Base-by-base conservation (phyloP, 768 basidiomycete genomes). In the Pleurotus eryngii region DNA sequence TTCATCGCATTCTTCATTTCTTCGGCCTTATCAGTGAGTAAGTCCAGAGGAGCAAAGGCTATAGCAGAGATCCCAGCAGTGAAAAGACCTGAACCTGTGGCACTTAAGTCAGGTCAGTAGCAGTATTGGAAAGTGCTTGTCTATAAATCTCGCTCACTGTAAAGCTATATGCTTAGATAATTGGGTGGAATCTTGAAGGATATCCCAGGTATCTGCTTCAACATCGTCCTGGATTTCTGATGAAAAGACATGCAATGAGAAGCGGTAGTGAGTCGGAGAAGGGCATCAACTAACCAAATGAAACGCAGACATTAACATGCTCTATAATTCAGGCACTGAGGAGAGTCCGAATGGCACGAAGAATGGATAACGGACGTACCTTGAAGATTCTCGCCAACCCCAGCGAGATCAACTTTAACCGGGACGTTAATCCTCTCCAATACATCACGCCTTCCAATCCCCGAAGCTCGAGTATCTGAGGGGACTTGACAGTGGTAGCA, bases 311-410 rank as follows among this genome's bases (percentile, higher is more conserved):
- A 14, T 45, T 45, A 7, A 22, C 20, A 45, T 45, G 42, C 20
- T 45, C 42, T 45, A 35, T 35, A 35, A 35, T 11, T 35, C 30
- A 9, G 30, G 30, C 30, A 3, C 9, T 35, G 30, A 35, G 30
- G 30, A 8, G 30, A 35, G 30, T 35, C 30, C 30, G 30, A 35
- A 15, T n/a, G 8, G 3, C n/a, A 17, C 22, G 12, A 55, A 17
- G 22, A n/a, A 38, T 17, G 15, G 42, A 22, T 7, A 45, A 45
- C 42, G 6, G 15, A 45, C 42, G n/a, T n/a, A 17, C 46, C 48
- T 30, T 49, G 57, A 15, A 49, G 18, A 35, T 57, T 57, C 37
- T 57, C 48, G n/a, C 57, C 57, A 17, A 57, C 57, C 3, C 49
- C 49, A 39, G 57, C 38, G 14, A 57, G 57, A 12, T 57, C 27